Conservation (phyloP, 345 rosid genomes). For the Linum usitatissimum region DNA sequence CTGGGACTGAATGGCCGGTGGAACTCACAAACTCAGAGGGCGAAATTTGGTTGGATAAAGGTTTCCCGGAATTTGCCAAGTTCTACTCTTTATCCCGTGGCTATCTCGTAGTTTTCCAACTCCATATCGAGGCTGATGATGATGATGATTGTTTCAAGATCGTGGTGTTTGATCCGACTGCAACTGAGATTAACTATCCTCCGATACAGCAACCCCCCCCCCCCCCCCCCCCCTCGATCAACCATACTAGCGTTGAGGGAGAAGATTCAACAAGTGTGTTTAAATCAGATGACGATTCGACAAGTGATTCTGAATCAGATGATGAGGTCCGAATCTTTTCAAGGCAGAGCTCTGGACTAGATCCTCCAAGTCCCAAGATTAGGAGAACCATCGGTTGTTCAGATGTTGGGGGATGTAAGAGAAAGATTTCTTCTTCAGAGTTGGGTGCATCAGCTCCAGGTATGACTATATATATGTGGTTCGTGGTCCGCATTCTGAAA, state of each 20-base stretch:
- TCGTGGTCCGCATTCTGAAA: too few species aligned
- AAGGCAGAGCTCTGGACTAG: not conserved
- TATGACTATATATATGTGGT: too few species aligned
- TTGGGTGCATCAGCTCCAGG: not conserved
- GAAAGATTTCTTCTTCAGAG: not conserved
- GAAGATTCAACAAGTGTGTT: not conserved
- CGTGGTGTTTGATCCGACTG: not conserved
- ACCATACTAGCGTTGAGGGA: not conserved
- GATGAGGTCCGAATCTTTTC: not conserved
- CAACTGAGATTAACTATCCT: not conserved
- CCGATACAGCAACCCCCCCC: not conserved
- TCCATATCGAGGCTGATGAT: not conserved
- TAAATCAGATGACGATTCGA: not conserved
- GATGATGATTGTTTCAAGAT: not conserved
- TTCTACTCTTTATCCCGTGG: not conserved
- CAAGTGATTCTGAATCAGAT: not conserved
- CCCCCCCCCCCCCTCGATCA: not conserved
- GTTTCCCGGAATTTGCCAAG: not conserved
- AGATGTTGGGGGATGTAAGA: not conserved
- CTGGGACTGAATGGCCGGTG: not conserved
- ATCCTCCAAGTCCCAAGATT: not conserved
- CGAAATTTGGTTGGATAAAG: not conserved
- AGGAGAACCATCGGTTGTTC: not conserved
- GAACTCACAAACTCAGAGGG: not conserved
- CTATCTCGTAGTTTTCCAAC: not conserved